Conservation (phyloP, 345 rosid species). For the Cardamine occulta region DNA sequence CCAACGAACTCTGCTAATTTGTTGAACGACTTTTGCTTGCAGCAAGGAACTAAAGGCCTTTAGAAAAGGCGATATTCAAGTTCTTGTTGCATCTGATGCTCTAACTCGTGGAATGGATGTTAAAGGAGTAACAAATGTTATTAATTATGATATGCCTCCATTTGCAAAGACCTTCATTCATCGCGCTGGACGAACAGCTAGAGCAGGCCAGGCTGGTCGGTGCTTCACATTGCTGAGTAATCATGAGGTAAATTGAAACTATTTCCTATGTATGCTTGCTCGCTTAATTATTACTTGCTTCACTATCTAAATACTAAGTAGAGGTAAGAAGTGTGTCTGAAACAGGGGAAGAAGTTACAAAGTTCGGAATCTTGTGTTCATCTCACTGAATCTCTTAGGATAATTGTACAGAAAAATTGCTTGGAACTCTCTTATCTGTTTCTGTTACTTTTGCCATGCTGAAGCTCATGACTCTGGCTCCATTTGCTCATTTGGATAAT, state of each 20-base stretch:
- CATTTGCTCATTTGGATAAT: slow-evolving; percentile 14
- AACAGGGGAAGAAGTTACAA: neutral
- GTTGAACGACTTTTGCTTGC: slow-evolving; percentile 37
- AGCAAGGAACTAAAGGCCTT: slow-evolving; percentile 88
- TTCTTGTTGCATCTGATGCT: slow-evolving; percentile 94
- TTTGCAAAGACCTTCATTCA: slow-evolving; percentile 83
- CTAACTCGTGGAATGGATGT: slow-evolving; percentile 98
- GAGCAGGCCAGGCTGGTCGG: slow-evolving; percentile 88
- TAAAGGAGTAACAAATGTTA: slow-evolving; percentile 83
- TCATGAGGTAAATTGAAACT: slow-evolving; percentile 57
- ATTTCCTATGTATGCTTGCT: neutral
- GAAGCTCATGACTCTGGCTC: slow-evolving; percentile 9
- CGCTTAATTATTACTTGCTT: neutral
- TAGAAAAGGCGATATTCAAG: slow-evolving; percentile 76
- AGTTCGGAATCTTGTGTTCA: neutral
- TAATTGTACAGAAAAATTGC: neutral
- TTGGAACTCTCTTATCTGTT: slow-evolving; percentile 11
- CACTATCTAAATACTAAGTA: neutral
- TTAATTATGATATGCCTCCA: slow-evolving; percentile 87
- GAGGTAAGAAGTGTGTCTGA: neutral
- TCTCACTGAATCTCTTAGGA: slow-evolving; percentile 1
- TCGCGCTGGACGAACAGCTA: slow-evolving; percentile 96
- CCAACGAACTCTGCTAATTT: slow-evolving; percentile 4
- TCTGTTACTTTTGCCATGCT: slow-evolving; percentile 2
- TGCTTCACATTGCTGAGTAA: slow-evolving; percentile 82